These are phyloP conservation scores for Saturnispora quitensis DNA, from an alignment of 805 yeast species.

Conservation along the genomic window DNA sequence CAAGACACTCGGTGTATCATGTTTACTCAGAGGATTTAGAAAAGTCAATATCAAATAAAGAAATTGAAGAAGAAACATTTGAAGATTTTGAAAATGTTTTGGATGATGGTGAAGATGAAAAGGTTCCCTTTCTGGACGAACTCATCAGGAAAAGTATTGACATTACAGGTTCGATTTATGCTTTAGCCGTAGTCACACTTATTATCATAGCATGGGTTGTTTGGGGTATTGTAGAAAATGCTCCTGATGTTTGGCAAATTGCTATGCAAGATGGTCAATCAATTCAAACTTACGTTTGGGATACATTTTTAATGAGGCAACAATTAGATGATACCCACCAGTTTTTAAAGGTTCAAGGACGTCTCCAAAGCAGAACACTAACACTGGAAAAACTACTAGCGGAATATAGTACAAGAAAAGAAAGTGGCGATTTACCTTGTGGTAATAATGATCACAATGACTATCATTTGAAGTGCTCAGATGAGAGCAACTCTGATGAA, in stretches of 20 bases:
- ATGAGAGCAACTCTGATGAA: conserved; percentile 6
- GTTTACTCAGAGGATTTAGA: background rate
- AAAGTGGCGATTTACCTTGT: background rate
- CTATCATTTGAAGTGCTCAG: background rate
- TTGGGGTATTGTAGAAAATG: conserved; percentile 16
- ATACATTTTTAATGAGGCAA: conserved; percentile 33
- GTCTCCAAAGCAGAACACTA: conserved; percentile 22
- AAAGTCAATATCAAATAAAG: background rate
- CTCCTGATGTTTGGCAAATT: conserved; percentile 31
- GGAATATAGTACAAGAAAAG: background rate
- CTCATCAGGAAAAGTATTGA: background rate
- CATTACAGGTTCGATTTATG: background rate
- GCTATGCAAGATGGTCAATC: conserved; percentile 36
- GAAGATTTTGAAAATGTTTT: background rate
- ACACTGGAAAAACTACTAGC: conserved; percentile 16
- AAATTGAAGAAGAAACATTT: background rate
- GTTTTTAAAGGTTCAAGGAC: conserved; percentile 22
- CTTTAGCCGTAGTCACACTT: background rate
- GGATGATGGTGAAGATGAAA: background rate
- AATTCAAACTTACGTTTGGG: conserved; percentile 32
- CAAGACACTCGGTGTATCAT: background rate
- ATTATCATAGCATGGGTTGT: background rate
- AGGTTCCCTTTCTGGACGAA: background rate
- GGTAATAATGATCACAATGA: background rate
- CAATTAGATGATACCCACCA: conserved; percentile 25